A percentile compares a stretch with the other conserved stretches of the same genome.
Evolutionary conservation across 306 rosid species (phyloP).

Genomic region (Begonia loranthoides): DNA sequence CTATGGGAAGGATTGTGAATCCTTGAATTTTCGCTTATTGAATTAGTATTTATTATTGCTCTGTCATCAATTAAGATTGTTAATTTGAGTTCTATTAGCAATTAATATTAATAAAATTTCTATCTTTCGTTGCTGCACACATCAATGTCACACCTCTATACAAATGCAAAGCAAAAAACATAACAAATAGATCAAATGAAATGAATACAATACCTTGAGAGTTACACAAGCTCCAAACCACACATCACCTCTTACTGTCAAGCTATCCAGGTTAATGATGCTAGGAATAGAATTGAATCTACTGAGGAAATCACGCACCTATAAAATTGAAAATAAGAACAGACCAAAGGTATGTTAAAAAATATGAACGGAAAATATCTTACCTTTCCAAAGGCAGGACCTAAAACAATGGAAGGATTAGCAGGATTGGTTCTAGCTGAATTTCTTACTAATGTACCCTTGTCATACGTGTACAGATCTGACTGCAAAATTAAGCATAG

Average conservation of each 20-base stretch:
- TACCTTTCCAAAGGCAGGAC: constrained; percentile 73
- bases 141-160: no score
- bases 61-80: no score
- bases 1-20: no score
- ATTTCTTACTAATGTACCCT: constrained; percentile 48
- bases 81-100: no score
- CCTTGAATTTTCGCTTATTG: no score
- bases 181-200: neutral
- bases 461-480: constrained; percentile 32
- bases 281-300: constrained; percentile 62
- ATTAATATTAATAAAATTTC: no score
- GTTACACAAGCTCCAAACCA: constrained; percentile 60
- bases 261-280: constrained; percentile 45
- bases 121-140: no score
- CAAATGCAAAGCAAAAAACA: no score
- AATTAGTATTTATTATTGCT: no score
- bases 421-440: constrained; percentile 42
- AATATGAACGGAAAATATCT: constrained; percentile 1
- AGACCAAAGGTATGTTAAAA: constrained; percentile 4
- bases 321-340: constrained; percentile 17
- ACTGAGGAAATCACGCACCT: constrained; percentile 46
- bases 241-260: constrained; percentile 63
- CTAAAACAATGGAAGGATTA: constrained; percentile 51
- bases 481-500: constrained; percentile 39
- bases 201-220: constrained; percentile 39